These are phyloP conservation scores for Rhodotorula babjevae DNA, from an alignment of 768 basidiomycete species.

Conservation along the genomic window DNA sequence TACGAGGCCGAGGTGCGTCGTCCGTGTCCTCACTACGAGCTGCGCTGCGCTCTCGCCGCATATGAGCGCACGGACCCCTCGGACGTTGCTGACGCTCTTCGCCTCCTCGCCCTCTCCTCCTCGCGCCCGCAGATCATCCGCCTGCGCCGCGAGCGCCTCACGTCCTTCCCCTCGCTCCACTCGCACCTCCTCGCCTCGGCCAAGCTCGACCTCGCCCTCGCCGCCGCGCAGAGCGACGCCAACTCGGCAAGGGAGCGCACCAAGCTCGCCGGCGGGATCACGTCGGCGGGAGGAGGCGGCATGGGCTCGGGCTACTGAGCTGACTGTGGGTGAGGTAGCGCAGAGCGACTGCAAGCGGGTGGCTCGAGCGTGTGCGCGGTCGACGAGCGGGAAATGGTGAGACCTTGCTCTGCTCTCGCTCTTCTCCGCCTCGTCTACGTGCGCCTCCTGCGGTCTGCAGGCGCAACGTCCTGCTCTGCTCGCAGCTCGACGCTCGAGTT, in stretches of 20 bases:
- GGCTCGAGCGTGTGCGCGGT: not conserved
- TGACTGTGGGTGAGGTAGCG: no score
- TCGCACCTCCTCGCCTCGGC: not conserved
- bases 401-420: no score
- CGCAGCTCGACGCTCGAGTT: no score
- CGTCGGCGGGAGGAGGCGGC: not conserved
- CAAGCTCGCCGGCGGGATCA: conserved; percentile 6
- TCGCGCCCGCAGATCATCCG: conserved; percentile 15
- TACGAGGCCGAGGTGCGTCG: conserved; percentile 20
- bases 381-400: no score
- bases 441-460: no score
- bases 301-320: not conserved
- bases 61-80: no score
- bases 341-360: no score
- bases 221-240: not conserved
- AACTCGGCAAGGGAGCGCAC: conserved; percentile 11
- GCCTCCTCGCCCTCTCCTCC: not conserved
- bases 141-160: conserved; percentile 5
- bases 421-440: no score
- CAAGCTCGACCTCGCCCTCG: conserved; percentile 3
- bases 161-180: not conserved
- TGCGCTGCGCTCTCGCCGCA: no score
- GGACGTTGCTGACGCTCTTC: not conserved
- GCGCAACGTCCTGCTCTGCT: no score
- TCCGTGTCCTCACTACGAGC: no score